Percentiles rank a stretch among this genome's conserved stretches.
Conservation (phyloP, 164 flowering plant genomes). For the Vitis labrusca region DNA sequence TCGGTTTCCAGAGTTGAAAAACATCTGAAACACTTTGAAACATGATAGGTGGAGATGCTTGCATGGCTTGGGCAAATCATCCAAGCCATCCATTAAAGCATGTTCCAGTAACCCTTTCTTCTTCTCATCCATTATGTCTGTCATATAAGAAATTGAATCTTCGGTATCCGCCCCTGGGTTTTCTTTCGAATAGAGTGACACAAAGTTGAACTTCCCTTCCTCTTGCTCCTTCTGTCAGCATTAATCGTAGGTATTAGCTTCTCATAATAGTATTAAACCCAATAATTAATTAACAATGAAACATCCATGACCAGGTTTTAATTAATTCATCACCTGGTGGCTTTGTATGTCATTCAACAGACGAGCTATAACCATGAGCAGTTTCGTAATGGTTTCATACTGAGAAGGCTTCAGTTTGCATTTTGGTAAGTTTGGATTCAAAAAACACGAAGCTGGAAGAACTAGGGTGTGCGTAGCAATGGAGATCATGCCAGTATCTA, state of each 20-base stretch:
- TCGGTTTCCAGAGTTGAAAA: slow-evolving; percentile 33
- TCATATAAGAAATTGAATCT: slow-evolving; percentile 28
- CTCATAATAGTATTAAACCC: not conserved
- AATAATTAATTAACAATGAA: too few species aligned
- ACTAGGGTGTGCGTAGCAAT: slow-evolving; percentile 26
- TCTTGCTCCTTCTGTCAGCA: slow-evolving; percentile 39
- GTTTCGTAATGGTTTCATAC: slow-evolving; percentile 22
- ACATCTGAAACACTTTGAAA: slow-evolving; percentile 48
- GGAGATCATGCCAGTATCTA: slow-evolving; percentile 33
- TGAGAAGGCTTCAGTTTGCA: slow-evolving; percentile 6
- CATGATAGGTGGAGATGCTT: slow-evolving; percentile 28
- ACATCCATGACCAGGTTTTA: not conserved
- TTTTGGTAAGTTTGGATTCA: slow-evolving; percentile 7
- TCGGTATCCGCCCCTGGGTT: slow-evolving; percentile 30
- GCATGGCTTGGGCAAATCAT: slow-evolving; percentile 21
- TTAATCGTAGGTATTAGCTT: not conserved
- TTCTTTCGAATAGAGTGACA: slow-evolving; percentile 29
- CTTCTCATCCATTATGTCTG: slow-evolving; percentile 23
- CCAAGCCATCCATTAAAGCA: slow-evolving; percentile 28
- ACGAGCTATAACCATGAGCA: slow-evolving; percentile 37
- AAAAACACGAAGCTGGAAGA: slow-evolving; percentile 23
- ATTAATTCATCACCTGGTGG: slow-evolving; percentile 28
- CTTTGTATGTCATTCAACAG: slow-evolving; percentile 29
- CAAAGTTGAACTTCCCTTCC: slow-evolving; percentile 39
- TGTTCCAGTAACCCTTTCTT: slow-evolving; percentile 33